Evolutionary conservation across 257 asterid genomes (phyloP), one percentile per base, ranked within the genome.

Genomic region (Solanum dulcamara): DNA sequence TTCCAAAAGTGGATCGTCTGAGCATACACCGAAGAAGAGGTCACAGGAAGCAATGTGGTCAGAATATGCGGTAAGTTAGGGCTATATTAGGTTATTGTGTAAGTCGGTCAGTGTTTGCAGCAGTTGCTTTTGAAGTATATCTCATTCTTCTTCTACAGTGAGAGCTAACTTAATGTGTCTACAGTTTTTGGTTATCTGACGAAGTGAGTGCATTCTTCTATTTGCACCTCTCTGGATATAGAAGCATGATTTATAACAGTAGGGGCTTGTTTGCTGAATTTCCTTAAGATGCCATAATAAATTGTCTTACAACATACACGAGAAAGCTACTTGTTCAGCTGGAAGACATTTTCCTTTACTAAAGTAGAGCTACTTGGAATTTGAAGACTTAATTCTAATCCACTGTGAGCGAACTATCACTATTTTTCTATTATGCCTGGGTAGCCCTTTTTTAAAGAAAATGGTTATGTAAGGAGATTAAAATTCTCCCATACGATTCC

Each of bases 1-100:
- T 71, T 92, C 96, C 59, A 90, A 92, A 93, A 93, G 93, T 71
- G 99, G 92, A 91, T 88, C 94, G 50, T 92, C 98, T 20, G 97
- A 93, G 86, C 91, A 90, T 10, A 85, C 85, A 86, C 81, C 92
- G n/a, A 92, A 91, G 91, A 94, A 93, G 90, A 93, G 98, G 94
- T 86, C 95, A 57, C 94, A 81, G 46, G 99, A 93, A 84, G 91
- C 91, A 81, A n/a, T 89, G 85, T 94, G 92, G 92, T 74, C 94
- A 22, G 96, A 88, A 17, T 92, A 92, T 85, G 93, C 93, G 89
- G 98, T 96, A 89, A 93, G 98, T 67, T 77, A 46, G 71, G 59
- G 70, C 44, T 46, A 46, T 70, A 75, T 10, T 38, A 42, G 62
- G 80, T 57, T 42, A 44, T 46, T 77, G 82, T 26, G 48, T 71